Conservation (phyloP, 176 grass and related monocot species). For the Metroxylon sagu region DNA sequence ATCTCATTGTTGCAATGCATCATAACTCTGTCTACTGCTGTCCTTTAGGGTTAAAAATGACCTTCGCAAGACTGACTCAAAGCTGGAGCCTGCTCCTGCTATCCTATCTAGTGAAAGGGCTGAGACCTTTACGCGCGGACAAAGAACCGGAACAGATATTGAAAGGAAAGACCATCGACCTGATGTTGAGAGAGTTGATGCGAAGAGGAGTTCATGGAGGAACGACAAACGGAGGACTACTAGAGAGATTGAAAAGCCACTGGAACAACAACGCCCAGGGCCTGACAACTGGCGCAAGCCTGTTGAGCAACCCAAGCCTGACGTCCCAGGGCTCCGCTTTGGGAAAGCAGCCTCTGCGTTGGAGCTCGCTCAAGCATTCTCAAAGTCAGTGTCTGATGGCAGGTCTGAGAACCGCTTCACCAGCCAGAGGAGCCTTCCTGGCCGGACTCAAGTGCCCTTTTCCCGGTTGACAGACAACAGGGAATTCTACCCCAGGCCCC, state of each 20-base stretch:
- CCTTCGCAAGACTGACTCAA: slow-evolving; percentile 55
- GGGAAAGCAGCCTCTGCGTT: slow-evolving; percentile 69
- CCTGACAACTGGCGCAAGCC: slow-evolving; percentile 92
- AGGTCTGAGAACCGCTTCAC: slow-evolving; percentile 27
- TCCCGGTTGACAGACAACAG: slow-evolving; percentile 47
- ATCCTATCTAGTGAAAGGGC: slow-evolving; percentile 33
- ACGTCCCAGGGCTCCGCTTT: slow-evolving; percentile 36
- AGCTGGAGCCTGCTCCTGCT: slow-evolving; percentile 37
- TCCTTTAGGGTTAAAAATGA: slow-evolving; percentile 57
- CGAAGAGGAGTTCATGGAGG: slow-evolving; percentile 39
- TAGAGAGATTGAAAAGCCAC: slow-evolving; percentile 44
- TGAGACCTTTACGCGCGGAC: slow-evolving; percentile 40
- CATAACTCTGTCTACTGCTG: not conserved
- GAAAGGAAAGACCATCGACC: slow-evolving; percentile 51
- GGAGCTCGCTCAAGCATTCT: slow-evolving; percentile 92
- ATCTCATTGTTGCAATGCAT: too few species aligned
- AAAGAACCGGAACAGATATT: slow-evolving; percentile 49
- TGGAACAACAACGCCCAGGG: slow-evolving; percentile 51
- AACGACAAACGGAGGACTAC: slow-evolving; percentile 42
- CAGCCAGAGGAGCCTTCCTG: slow-evolving; percentile 1
- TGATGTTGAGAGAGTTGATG: slow-evolving; percentile 20
- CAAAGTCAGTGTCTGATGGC: slow-evolving; percentile 55
- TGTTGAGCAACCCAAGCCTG: slow-evolving; percentile 45
- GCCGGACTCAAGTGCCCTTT: slow-evolving; percentile 41
- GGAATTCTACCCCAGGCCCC: slow-evolving; percentile 26